These are phyloP conservation scores for Didymella exigua DNA, from an alignment of 2,329 filamentous ascomycete species.

Conservation along the genomic window DNA sequence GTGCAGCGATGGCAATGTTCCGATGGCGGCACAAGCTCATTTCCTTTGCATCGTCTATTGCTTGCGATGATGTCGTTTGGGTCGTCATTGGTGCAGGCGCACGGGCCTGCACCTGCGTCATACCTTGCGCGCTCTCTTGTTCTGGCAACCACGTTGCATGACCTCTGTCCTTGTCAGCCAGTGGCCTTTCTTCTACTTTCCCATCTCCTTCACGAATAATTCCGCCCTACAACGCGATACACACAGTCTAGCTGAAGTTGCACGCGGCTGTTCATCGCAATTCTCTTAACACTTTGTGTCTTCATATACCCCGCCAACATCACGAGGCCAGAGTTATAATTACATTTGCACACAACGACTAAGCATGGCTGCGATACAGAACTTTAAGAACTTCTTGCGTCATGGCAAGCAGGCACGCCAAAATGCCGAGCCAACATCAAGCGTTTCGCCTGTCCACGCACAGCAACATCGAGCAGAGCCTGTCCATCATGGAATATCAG, in stretches of 20 bases:
- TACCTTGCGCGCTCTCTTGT: slow-evolving; percentile 30
- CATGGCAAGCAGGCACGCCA: slow-evolving; percentile 94
- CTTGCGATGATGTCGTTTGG: slow-evolving; percentile 30
- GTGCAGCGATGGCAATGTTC: background rate
- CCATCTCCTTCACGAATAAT: slow-evolving; percentile 18
- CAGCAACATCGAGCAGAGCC: slow-evolving; percentile 59
- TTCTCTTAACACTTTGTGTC: slow-evolving; percentile 19
- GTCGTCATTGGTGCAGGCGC: slow-evolving; percentile 33
- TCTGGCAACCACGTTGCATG: slow-evolving; percentile 32
- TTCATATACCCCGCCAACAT: slow-evolving; percentile 25
- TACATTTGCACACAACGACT: slow-evolving; percentile 20
- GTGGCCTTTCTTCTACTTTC: slow-evolving; percentile 18
- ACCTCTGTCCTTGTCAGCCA: slow-evolving; percentile 27
- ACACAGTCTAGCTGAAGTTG: slow-evolving; percentile 24
- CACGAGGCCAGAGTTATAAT: slow-evolving; percentile 21
- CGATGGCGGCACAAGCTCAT: slow-evolving; percentile 15
- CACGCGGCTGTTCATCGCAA: slow-evolving; percentile 20
- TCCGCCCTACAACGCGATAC: slow-evolving; percentile 21
- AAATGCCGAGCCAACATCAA: slow-evolving; percentile 66
- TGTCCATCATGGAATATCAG: slow-evolving; percentile 63
- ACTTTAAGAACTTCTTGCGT: slow-evolving; percentile 96
- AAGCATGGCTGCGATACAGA: slow-evolving; percentile 78
- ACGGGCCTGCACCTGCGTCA: slow-evolving; percentile 22
- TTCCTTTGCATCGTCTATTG: slow-evolving; percentile 16
- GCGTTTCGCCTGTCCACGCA: slow-evolving; percentile 68